Evolutionary conservation across 2,329 filamentous ascomycete genomes (phyloP), one percentile per base, ranked within the genome.

Genomic region (Xylariaceae sp.): DNA sequence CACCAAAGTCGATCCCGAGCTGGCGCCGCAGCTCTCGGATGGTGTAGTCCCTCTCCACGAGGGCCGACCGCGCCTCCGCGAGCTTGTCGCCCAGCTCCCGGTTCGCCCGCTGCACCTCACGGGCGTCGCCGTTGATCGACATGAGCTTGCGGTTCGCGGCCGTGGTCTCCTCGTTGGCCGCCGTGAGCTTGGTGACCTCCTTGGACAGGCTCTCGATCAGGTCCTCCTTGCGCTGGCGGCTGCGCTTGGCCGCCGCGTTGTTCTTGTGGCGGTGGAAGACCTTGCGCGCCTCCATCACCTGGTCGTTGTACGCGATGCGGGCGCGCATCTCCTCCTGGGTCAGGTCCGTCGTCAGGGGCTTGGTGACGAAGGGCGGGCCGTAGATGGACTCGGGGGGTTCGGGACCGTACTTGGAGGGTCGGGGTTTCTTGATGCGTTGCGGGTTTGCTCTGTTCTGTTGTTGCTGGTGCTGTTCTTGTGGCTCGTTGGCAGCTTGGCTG

Each of bases 401-500:
- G 13, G 43, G 37, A 3, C 11, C 19, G 32, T 47, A 45, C 37
- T 45, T 45, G 12, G 43, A 39, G 17, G 35, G 37, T 9, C 43
- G 33, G 38, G 24, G 30, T 8, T 8, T 30, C 28, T 12, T 18
- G 19, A 11, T 17, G 19, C 12, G 33, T 12, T 19, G 16, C 17
- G 33, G 16, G 12, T 8, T 17, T 7, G 16, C 16, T 8, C 17
- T 12, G 33, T 17, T 11, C 6, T 26, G 22, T 6, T 32, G 30
- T 32, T 32, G 30, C 7, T 32, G 13, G 13, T 32, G 30, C 4
- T 32, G 30, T 4, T 32, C 6, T 6, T n/a, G 30, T 4, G 13
- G 28, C 28, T 29, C 28, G n/a, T n/a, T n/a, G n/a, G n/a, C n/a
- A n/a, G n/a, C n/a, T n/a, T n/a, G n/a, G n/a, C n/a, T n/a, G n/a